Conservation (phyloP, 257 asterid species). For the Fraxinus excelsior region DNA sequence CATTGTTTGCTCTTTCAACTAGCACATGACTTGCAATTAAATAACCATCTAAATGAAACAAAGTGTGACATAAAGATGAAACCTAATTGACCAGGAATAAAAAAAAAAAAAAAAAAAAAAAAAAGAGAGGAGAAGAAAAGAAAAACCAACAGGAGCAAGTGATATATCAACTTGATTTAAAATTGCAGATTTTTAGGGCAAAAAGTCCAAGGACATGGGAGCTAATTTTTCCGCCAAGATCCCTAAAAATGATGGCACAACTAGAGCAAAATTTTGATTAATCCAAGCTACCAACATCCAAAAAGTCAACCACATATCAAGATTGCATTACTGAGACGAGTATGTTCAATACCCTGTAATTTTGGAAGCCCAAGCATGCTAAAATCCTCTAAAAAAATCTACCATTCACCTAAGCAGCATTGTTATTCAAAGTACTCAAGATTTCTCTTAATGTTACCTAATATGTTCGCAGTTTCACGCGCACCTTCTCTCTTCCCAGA, state of each 20-base stretch:
- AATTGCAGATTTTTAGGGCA: background rate
- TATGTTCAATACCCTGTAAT: background rate
- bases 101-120: background rate
- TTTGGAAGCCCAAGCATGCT: background rate
- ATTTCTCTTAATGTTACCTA: background rate
- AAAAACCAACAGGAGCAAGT: background rate
- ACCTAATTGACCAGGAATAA: background rate
- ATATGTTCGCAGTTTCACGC: background rate
- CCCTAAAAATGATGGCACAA: background rate
- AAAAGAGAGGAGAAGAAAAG: too few species aligned
- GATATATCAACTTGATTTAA: background rate
- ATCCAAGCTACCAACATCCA: background rate
- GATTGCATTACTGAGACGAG: background rate
- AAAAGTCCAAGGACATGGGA: background rate
- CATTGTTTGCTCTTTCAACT: background rate
- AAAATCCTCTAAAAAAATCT: background rate
- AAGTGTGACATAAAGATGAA: background rate
- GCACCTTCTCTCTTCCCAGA: background rate
- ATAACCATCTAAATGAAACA: constrained; percentile 1
- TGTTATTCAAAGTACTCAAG: background rate
- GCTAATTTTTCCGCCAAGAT: background rate
- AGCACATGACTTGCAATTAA: background rate
- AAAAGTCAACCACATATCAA: background rate
- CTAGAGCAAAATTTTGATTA: background rate
- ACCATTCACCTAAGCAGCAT: background rate